Evolutionary conservation across 1,284 basidiomycete species (phyloP), one percentile per base, ranked within the genome.

Genomic region (Heterobasidion irregulare): DNA sequence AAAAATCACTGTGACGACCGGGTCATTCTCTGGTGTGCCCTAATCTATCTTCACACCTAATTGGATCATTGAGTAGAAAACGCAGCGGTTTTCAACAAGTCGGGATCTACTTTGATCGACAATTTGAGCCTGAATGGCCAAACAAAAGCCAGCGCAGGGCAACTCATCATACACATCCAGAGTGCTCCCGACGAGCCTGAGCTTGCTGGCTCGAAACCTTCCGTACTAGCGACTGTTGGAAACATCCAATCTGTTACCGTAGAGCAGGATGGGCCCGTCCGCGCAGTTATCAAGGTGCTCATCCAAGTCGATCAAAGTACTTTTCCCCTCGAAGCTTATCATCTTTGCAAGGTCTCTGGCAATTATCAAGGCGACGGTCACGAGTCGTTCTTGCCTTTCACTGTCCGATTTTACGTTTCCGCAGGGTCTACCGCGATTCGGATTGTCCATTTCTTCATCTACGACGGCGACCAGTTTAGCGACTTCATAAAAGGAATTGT

Each of bases 401-500:
- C 64, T 8, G 63, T 70, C 12, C 65, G 73, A 6, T 70, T 74
- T 52, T 75, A 74, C 54, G 62, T 74, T 19, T 62, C 70, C 1
- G 69, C 73, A 1, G 72, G 72, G 6, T 63, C 70, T 8, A 70
- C 72, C 0, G 58, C 70, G 8, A 48, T 74, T 2, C 62, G 71
- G 36, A 64, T 72, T 32, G 70, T 71, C 8, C 72, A 75, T 56
- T 73, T 74, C 62, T 75, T 75, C 61, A 67, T 72, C 2, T 75
- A 66, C 53, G 72, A 75, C 53, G 73, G 68, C 1, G 72, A 75
- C 53, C 72, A 75, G 59, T 64, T 60, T 47, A 68, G 69, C 36
- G 72, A 74, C 54, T 75, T 75, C 55, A 72, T 75, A 61, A 72
- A 70, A 59, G 72, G 72, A 18, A 63, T 75, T 32, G 71, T 71